phyloP scores from a whole-genome alignment of 306 rosid species.

The Canavalia ensiformis region DNA sequence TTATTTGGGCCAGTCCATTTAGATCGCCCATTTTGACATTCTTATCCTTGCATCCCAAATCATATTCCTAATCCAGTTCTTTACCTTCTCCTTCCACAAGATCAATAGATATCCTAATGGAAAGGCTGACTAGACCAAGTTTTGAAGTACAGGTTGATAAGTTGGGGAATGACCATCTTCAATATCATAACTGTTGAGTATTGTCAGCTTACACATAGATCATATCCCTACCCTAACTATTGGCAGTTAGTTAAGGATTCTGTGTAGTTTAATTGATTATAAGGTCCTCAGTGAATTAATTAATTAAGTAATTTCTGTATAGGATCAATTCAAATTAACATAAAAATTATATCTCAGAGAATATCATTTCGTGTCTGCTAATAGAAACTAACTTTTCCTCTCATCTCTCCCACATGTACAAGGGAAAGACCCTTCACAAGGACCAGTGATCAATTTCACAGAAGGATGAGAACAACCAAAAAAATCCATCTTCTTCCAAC shows the following conservation, averaged over 20 bases:
- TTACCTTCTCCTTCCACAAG: neutral
- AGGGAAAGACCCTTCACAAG: neutral
- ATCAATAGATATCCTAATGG: neutral
- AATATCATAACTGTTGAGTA: neutral
- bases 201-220: neutral
- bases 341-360: neutral
- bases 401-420: neutral
- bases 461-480: neutral
- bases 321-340: neutral
- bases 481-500: neutral
- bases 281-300: neutral
- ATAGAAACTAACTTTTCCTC: neutral
- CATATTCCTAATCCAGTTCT: neutral
- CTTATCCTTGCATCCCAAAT: neutral
- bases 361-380: neutral
- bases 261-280: neutral
- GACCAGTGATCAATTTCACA: neutral
- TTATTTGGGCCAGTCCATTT: neutral
- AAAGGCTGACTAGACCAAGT: neutral
- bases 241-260: neutral
- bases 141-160: neutral
- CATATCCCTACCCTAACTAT: neutral
- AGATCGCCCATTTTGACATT: neutral
- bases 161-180: neutral
- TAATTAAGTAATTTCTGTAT: neutral